Conservation (phyloP, 2,329 filamentous ascomycete genomes). For the Trichophyton benhamiae region DNA sequence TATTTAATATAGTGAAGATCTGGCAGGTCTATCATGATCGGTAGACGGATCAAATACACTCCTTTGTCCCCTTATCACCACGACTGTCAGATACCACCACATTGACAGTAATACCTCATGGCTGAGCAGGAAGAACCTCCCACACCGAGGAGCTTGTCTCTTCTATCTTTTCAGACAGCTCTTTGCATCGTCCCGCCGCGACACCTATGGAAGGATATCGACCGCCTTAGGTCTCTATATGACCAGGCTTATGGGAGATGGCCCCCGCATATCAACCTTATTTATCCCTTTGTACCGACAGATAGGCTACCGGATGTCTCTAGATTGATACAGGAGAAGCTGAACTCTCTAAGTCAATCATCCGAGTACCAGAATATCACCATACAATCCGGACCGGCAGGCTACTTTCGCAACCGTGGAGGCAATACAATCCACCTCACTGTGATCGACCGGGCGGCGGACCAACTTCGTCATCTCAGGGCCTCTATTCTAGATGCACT, state of each 20-base stretch:
- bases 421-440: constrained; percentile 40
- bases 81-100: neutral
- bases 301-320: constrained; percentile 37
- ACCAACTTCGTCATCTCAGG: constrained; percentile 25
- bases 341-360: constrained; percentile 13
- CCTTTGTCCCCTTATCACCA: neutral
- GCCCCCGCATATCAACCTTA: constrained; percentile 54
- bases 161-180: constrained; percentile 45
- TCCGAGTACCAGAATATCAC: neutral
- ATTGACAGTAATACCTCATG: neutral
- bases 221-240: constrained; percentile 48
- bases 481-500: constrained; percentile 27
- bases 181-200: constrained; percentile 48
- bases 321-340: constrained; percentile 28
- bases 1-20: neutral
- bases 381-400: constrained; percentile 19
- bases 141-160: neutral
- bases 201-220: constrained; percentile 37
- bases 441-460: constrained; percentile 1
- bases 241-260: constrained; percentile 50
- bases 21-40: neutral
- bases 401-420: constrained; percentile 39
- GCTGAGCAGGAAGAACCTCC: neutral
- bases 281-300: constrained; percentile 51
- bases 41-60: too few relatives aligned